Conservation (phyloP, 768 basidiomycete species). For the Mycena sanguinolenta region DNA sequence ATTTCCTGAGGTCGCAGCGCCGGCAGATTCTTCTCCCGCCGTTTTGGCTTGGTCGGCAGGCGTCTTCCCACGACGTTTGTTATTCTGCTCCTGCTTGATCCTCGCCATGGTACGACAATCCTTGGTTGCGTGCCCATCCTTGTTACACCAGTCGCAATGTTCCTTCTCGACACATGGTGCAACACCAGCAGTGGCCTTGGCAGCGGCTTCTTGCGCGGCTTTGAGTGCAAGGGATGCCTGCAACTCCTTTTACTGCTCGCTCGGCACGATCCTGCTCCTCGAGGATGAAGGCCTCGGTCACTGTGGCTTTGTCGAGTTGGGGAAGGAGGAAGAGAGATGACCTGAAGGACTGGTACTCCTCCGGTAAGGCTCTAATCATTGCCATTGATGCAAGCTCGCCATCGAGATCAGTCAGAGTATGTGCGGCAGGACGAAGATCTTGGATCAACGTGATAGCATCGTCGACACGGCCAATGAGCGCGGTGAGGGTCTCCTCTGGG, state of each 20-base stretch:
- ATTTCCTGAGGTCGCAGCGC: conserved; percentile 13
- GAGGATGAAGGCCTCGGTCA: conserved; percentile 15
- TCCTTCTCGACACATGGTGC: neutral
- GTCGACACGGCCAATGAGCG: conserved; percentile 6
- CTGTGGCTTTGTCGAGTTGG: conserved; percentile 20
- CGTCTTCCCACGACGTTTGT: neutral
- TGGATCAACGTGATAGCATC: conserved; percentile 9
- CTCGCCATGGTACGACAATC: conserved; percentile 25
- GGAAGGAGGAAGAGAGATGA: conserved; percentile 19
- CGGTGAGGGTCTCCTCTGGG: neutral
- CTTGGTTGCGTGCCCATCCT: conserved; percentile 16
- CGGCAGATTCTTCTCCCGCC: neutral
- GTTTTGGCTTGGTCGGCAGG: too few relatives aligned
- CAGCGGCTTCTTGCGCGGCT: neutral
- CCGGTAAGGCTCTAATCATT: too few relatives aligned
- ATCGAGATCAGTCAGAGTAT: too few relatives aligned
- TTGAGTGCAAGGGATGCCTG: neutral
- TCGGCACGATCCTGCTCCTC: conserved; percentile 17
- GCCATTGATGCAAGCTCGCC: too few relatives aligned
- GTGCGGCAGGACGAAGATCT: conserved; percentile 14
- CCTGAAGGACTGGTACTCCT: too few relatives aligned
- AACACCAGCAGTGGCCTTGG: neutral
- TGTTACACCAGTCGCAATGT: conserved; percentile 21
- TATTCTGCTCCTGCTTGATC: neutral
- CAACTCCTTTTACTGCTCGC: neutral